Evolutionary conservation across 495 filamentous ascomycete genomes (phyloP).

Genomic region (Talaromyces adpressus): DNA sequence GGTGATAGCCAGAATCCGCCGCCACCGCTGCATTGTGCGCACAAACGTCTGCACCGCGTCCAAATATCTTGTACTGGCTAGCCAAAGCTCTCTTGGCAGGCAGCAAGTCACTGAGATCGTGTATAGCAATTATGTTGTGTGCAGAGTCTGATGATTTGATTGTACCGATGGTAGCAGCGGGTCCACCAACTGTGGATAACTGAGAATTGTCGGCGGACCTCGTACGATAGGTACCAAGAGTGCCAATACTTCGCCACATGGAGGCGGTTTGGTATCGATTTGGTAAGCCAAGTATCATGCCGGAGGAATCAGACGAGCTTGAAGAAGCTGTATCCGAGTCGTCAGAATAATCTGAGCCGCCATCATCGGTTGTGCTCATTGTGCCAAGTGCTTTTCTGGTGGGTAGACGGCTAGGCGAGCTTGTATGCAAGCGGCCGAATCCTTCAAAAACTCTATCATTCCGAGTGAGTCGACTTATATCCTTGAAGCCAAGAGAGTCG

Average conservation of each 20-base stretch:
- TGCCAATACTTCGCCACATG: conserved; percentile 46
- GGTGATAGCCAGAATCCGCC: conserved; percentile 60
- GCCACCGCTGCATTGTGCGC: conserved; percentile 75
- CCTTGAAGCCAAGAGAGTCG: conserved; percentile 51
- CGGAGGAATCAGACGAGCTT: conserved; percentile 64
- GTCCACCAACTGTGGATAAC: conserved; percentile 40
- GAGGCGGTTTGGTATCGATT: conserved; percentile 43
- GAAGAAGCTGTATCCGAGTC: conserved; percentile 61
- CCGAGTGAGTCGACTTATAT: conserved; percentile 51
- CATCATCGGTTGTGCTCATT: conserved; percentile 42
- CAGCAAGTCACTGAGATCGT: conserved; percentile 58
- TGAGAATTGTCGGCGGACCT: conserved; percentile 49
- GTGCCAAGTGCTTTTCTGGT: conserved; percentile 29
- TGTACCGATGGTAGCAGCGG: conserved; percentile 11
- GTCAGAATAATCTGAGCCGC: conserved; percentile 52
- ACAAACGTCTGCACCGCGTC: conserved; percentile 71
- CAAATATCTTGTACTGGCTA: conserved; percentile 73
- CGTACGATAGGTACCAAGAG: conserved; percentile 37
- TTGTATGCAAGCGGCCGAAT: conserved; percentile 72
- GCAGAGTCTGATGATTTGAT: conserved; percentile 29
- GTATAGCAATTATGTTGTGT: conserved; percentile 59
- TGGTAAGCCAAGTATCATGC: conserved; percentile 39
- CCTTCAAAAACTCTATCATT: conserved; percentile 72
- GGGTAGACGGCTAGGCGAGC: conserved; percentile 32
- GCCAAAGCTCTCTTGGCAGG: conserved; percentile 75